Evolutionary conservation across 257 asterid species (phyloP).

Genomic region (Gentiana straminea): DNA sequence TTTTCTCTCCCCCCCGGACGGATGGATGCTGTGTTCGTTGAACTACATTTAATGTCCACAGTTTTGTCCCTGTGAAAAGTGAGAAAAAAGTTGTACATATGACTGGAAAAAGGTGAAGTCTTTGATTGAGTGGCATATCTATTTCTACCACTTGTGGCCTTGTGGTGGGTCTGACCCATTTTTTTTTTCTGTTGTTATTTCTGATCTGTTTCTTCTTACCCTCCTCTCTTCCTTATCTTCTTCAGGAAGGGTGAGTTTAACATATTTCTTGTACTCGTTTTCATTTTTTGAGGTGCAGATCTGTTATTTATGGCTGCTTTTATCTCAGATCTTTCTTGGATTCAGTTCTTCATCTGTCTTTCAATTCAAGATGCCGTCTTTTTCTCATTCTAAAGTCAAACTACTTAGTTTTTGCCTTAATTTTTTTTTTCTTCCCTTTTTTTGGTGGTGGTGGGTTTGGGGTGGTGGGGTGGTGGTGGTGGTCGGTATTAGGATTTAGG

Average conservation of each 20-base stretch:
- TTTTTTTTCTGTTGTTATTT: constrained; percentile 1
- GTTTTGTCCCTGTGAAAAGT: constrained; percentile 8
- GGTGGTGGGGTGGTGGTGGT: no score
- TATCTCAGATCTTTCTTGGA: constrained; percentile 10
- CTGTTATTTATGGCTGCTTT: constrained; percentile 11
- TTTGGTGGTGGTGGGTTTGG: background rate
- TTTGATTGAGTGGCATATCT: background rate
- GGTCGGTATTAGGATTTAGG: no score
- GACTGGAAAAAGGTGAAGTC: constrained; percentile 8
- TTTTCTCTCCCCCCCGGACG: background rate
- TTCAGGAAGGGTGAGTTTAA: constrained; percentile 11
- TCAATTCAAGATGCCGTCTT: background rate
- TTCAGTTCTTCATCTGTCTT: background rate
- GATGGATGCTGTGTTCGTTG: constrained; percentile 10
- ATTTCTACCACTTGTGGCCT: no score
- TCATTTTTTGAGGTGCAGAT: constrained; percentile 24
- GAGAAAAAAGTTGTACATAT: background rate
- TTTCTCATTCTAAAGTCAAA: background rate
- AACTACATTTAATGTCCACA: constrained; percentile 23
- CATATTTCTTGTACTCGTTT: constrained; percentile 8
- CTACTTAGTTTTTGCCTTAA: background rate
- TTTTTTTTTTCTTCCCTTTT: background rate
- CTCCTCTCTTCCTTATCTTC: constrained; percentile 8
- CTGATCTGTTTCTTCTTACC: constrained; percentile 26
- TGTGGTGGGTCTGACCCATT: constrained; percentile 17